Base-by-base conservation (phyloP, 345 rosid species). In the Rhizophora apiculata region DNA sequence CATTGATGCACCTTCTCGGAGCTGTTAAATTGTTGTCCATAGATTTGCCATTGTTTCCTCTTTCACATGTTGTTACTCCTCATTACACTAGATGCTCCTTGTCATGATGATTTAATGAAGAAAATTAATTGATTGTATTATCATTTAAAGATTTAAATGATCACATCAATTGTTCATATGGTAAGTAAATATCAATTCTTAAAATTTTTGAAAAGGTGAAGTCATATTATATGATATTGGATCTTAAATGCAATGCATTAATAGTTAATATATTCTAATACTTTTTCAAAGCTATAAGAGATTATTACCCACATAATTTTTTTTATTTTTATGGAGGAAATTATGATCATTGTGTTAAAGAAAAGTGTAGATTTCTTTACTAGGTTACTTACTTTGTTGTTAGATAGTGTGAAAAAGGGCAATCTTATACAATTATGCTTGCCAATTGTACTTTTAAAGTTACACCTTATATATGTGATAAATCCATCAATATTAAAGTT, bases 41-140 rank as follows among this genome's bases (percentile, higher is more conserved):
- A 24, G 24, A 24, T 24, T 24, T 24, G 24, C 24, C 24, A 24
- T 24, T 24, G 24, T 24, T 24, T 24, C 24, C 24, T 24, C 24
- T 24, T 24, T 24, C 1, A 24, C 24, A 24, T 24, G 24, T 24
- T 24, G 24, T 1, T 24, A 24, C 67, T 89, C 92, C 18, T 87
- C 96, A 96, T 97, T 65, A 97, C 98, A 22, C 99, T 97, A 0
- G 97, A 90, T 8, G 97, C 94, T 74, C 98, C 99, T 30, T 96
- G 83, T 70, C 87, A 82, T 31, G 97, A 92, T 82, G 95, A 90
- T 0, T 77, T 74, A 72, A 90, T 96, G 99, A 96, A 80, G 98
- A 95, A 90, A 64, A 90, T 84, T 86, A 88, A 76, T 77, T 90
- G 79, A 89, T 96, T 74, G 96, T 96, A 49, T 92, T 98, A 61